Evolutionary conservation across 805 yeast species (phyloP).

Genomic region (Kregervanrija delftensis): DNA sequence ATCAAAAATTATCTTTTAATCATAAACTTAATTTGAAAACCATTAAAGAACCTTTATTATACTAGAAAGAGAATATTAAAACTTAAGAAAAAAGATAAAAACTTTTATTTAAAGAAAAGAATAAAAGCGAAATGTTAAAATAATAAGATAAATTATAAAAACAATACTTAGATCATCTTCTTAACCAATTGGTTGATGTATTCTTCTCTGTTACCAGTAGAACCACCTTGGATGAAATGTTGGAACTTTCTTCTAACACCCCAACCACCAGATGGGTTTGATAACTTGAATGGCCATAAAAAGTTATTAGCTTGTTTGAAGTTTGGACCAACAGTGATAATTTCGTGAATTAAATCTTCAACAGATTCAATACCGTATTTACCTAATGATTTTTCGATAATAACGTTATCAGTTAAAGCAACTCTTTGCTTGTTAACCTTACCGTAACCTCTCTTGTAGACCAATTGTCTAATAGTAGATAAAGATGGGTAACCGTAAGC

Average conservation of each 20-base stretch:
- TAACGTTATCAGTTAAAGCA: slow-evolving; percentile 78
- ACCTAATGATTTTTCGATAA: slow-evolving; percentile 84
- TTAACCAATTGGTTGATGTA: slow-evolving; percentile 91
- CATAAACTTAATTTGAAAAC: no score
- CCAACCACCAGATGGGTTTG: slow-evolving; percentile 98
- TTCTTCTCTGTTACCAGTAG: slow-evolving; percentile 97
- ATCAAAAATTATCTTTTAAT: no score
- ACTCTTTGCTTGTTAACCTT: slow-evolving; percentile 95
- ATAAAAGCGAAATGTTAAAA: slow-evolving; percentile 1
- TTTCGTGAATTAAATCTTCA: slow-evolving; percentile 95
- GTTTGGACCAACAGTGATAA: slow-evolving; percentile 95
- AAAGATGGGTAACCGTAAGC: slow-evolving; percentile 97
- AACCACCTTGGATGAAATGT: slow-evolving; percentile 97
- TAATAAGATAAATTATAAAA: background rate
- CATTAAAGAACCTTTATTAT: background rate
- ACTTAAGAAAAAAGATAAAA: slow-evolving; percentile 3
- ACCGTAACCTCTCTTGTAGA: slow-evolving; percentile 98
- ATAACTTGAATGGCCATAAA: slow-evolving; percentile 96
- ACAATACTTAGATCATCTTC: slow-evolving; percentile 71
- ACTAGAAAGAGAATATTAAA: slow-evolving; percentile 4
- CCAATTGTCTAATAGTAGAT: slow-evolving; percentile 84
- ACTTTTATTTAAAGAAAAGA: slow-evolving; percentile 2
- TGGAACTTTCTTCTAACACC: slow-evolving; percentile 94
- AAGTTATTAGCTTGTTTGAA: slow-evolving; percentile 98
- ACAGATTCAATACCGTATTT: slow-evolving; percentile 87